Evolutionary conservation across 2,329 filamentous ascomycete genomes (phyloP).

Genomic region (Alternaria rosae): DNA sequence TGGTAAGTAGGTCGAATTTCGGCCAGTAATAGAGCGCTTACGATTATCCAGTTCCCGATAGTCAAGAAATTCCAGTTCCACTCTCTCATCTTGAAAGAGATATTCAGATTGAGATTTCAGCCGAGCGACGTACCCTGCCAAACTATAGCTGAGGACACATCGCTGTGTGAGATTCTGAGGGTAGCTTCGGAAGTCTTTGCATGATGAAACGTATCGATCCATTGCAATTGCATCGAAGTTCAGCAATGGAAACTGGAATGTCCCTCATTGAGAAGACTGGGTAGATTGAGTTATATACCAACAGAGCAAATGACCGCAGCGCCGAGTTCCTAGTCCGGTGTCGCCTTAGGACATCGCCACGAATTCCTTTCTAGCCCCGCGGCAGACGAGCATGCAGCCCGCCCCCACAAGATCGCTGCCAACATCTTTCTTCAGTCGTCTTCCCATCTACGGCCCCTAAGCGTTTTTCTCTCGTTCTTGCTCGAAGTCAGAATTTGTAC

Average conservation of each 20-base stretch:
- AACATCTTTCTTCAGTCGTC: neutral
- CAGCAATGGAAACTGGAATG: too few species aligned
- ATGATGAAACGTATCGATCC: neutral
- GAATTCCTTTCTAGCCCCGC: neutral
- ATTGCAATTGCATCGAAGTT: neutral
- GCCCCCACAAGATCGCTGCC: neutral
- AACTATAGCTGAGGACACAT: neutral
- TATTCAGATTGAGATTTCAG: neutral
- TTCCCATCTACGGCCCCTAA: neutral
- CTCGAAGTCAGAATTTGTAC: neutral
- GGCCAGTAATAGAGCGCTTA: neutral
- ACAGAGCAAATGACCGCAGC: neutral
- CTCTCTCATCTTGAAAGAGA: neutral
- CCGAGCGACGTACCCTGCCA: neutral
- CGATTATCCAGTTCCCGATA: neutral
- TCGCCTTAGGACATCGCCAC: slow-evolving; percentile 5
- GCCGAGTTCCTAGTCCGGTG: neutral
- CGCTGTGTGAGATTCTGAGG: neutral
- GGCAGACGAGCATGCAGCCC: neutral
- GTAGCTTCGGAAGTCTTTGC: neutral
- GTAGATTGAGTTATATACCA: neutral
- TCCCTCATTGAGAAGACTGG: fast-evolving
- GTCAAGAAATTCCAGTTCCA: neutral
- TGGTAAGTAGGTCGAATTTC: neutral
- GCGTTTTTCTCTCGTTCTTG: neutral